Evolutionary conservation across 352 stramenopile species (phyloP), one percentile per base, ranked within the genome.

Genomic region (Phytopythium boreale): DNA sequence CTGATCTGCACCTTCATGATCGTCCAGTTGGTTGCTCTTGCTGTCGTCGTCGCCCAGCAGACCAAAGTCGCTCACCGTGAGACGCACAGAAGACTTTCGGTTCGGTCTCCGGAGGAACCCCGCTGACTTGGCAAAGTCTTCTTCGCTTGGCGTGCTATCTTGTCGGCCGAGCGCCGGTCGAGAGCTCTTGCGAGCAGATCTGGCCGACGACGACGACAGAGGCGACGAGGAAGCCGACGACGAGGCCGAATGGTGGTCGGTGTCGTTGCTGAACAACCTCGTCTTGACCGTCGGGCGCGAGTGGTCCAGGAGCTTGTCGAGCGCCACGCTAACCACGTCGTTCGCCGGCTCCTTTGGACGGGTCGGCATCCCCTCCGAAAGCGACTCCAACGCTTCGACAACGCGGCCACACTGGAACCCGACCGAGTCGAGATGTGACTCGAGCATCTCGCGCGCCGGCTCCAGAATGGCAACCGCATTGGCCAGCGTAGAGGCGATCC

Each of bases 21-120:
- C 67, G 63, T 79, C 72, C 24, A 51, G 49, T 17, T 63, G 53
- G 31, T 62, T 22, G 20, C 71, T 67, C 9, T 69, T 66, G 9
- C 71, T 63, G 2, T 79, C 70, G 8, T 74, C 67, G 31, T 87
- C 79, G 11, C 74, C 64, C 27, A 95, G 51, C 7, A 95, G 69
- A 0, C 87, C 87, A 69, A 93, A 89, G 59, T 95, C 87, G 49
- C 74, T 90, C 20, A 93, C 84, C 46, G 78, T 93, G 8, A 93
- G 67, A 0, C 85, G 71, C 7, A 79, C 79, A 1, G 81, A 90
- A 20, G 80, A 70, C 31, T 72, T 81, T 17, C 84, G 82, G 19
- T 78, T 82, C 36, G 82, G 77, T 27, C 80, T 77, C 8, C 79
- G 79, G 8, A 93, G 66, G 53, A 92, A 93, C 2, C 82, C 82